Conservation (phyloP, 257 asterid species). For the Solanum bulbocastanum region DNA sequence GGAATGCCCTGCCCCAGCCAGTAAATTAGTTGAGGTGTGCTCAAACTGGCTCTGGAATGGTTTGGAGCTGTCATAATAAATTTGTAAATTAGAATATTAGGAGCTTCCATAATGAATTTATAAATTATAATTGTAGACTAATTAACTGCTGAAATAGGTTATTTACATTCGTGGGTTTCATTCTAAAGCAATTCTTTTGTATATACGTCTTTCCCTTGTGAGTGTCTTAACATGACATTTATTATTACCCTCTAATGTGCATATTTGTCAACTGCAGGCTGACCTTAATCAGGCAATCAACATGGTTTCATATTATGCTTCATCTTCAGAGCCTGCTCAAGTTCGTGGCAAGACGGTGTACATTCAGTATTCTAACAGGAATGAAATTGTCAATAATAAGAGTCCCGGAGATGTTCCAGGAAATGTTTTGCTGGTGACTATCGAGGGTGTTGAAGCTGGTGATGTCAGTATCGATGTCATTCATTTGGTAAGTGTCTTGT, state of each 20-base stretch:
- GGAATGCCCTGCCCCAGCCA: neutral
- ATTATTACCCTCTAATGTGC: neutral
- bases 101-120: neutral
- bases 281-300: constrained; percentile 79
- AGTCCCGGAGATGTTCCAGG: constrained; percentile 82
- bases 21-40: neutral
- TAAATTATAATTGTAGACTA: neutral
- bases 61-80: neutral
- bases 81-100: neutral
- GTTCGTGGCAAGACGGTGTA: constrained; percentile 80
- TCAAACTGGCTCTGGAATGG: neutral
- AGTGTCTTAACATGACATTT: neutral
- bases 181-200: neutral
- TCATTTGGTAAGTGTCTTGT: constrained; percentile 50
- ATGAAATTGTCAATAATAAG: constrained; percentile 75
- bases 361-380: constrained; percentile 75
- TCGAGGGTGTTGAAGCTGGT: constrained; percentile 81
- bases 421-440: constrained; percentile 72
- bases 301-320: constrained; percentile 75
- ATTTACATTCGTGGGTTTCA: neutral
- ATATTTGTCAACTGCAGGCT: constrained; percentile 29
- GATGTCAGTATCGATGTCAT: constrained; percentile 86
- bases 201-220: neutral
- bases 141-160: neutral
- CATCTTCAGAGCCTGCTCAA: constrained; percentile 79